phyloP scores from a whole-genome alignment of 305 asterid species.

The Striga hermonthica region DNA sequence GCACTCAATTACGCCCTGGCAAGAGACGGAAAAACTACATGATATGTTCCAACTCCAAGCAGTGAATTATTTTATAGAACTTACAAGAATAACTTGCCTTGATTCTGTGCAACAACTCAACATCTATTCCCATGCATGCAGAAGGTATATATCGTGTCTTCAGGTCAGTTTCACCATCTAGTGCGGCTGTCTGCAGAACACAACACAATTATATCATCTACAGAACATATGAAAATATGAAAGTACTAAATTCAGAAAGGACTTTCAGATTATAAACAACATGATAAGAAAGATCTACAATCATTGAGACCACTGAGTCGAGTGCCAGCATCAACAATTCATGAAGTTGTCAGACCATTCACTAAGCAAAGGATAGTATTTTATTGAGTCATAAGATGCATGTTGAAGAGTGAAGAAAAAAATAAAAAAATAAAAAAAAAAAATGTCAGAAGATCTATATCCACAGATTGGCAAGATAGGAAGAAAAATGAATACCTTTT shows the following conservation, averaged over 20 bases:
- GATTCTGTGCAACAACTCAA: slow-evolving; percentile 82
- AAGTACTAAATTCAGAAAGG: not conserved
- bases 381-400: slow-evolving; percentile 14
- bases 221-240: slow-evolving; percentile 20
- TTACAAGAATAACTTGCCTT: slow-evolving; percentile 52
- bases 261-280: slow-evolving; percentile 9
- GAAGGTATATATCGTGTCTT: slow-evolving; percentile 89
- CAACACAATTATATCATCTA: slow-evolving; percentile 23
- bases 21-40: slow-evolving; percentile 28
- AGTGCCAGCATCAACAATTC: slow-evolving; percentile 11
- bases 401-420: not conserved
- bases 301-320: slow-evolving; percentile 2
- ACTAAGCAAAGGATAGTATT: not conserved
- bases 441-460: not conserved
- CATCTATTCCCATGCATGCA: slow-evolving; percentile 94
- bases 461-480: slow-evolving; percentile 6
- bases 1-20: slow-evolving; percentile 95
- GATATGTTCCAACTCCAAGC: slow-evolving; percentile 16
- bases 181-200: slow-evolving; percentile 77
- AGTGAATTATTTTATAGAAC: slow-evolving; percentile 8
- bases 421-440: too few relatives aligned
- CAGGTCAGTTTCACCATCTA: slow-evolving; percentile 98
- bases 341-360: slow-evolving; percentile 21
- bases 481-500: slow-evolving; percentile 25
- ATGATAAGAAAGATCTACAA: slow-evolving; percentile 13